These are phyloP conservation scores for Yarrowia sp. DNA, from an alignment of 805 yeast species.

Conservation along the genomic window DNA sequence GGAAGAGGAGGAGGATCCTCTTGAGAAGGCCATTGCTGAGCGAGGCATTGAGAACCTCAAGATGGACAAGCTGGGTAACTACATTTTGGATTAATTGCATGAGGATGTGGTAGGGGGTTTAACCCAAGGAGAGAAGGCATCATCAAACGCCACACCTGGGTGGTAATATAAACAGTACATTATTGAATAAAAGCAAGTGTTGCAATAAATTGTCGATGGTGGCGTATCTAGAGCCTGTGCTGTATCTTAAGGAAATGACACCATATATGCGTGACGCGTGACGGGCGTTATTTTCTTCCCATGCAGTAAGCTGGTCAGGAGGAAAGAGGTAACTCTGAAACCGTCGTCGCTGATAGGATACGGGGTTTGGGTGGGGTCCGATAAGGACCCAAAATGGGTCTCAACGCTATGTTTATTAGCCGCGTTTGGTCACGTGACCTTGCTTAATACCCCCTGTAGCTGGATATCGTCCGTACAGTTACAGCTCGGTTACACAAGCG, in stretches of 20 bases:
- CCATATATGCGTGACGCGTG: background rate
- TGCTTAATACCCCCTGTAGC: background rate
- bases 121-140: background rate
- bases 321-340: background rate
- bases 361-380: background rate
- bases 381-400: background rate
- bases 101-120: background rate
- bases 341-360: background rate
- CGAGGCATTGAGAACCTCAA: conserved; percentile 49
- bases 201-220: background rate
- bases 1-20: conserved; percentile 34
- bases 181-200: background rate
- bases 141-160: background rate
- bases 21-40: conserved; percentile 36
- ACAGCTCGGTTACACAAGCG: background rate
- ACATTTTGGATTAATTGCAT: conserved; percentile 45
- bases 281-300: background rate
- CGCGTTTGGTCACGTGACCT: background rate
- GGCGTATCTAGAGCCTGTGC: too few relatives aligned
- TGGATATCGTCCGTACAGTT: background rate
- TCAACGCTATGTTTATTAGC: too few relatives aligned
- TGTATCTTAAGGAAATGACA: background rate
- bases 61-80: conserved; percentile 81
- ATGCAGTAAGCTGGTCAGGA: background rate
- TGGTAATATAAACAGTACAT: background rate